A percentile compares a stretch with the other conserved stretches of the same genome.
These are phyloP conservation scores for Auriscalpium vulgare DNA, from an alignment of 768 basidiomycete genomes.

Conservation along the genomic window DNA sequence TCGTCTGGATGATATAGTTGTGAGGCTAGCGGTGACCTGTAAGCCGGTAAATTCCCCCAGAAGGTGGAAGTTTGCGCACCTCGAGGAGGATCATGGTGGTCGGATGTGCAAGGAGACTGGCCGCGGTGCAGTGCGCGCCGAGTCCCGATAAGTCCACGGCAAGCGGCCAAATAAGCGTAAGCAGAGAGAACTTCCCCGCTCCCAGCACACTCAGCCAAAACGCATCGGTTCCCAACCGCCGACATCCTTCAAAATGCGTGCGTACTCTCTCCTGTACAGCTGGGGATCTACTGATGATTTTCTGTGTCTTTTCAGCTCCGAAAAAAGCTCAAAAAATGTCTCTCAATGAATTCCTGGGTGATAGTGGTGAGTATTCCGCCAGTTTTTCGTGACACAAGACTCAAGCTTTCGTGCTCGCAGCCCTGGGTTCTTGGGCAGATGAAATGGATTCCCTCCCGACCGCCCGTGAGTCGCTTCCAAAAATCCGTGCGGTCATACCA, in stretches of 20 bases:
- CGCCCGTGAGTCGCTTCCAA: conserved; percentile 65
- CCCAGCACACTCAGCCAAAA: conserved; percentile 4
- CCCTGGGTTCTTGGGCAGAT: conserved; percentile 95
- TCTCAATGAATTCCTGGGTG: conserved; percentile 86
- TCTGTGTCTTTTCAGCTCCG: conserved; percentile 52
- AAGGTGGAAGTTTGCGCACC: conserved; percentile 32
- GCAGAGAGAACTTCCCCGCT: conserved; percentile 11
- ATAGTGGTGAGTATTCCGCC: conserved; percentile 51
- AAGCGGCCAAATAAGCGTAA: conserved; percentile 16
- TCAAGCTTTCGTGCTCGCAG: conserved; percentile 27
- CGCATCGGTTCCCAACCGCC: background rate
- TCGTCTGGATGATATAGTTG: conserved; percentile 88
- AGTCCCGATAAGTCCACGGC: background rate
- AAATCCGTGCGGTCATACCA: too few species aligned
- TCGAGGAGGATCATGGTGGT: conserved; percentile 76
- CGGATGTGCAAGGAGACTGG: background rate
- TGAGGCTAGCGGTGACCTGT: conserved; percentile 49
- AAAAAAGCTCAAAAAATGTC: conserved; percentile 90
- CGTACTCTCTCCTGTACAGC: background rate
- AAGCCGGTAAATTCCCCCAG: background rate
- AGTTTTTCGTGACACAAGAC: conserved; percentile 1
- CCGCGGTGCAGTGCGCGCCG: background rate
- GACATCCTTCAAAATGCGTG: conserved; percentile 25
- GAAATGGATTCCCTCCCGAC: conserved; percentile 93
- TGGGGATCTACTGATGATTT: background rate